phyloP scores from a whole-genome alignment of 78 protist species.

The Dictyostelium brefeldianum region DNA sequence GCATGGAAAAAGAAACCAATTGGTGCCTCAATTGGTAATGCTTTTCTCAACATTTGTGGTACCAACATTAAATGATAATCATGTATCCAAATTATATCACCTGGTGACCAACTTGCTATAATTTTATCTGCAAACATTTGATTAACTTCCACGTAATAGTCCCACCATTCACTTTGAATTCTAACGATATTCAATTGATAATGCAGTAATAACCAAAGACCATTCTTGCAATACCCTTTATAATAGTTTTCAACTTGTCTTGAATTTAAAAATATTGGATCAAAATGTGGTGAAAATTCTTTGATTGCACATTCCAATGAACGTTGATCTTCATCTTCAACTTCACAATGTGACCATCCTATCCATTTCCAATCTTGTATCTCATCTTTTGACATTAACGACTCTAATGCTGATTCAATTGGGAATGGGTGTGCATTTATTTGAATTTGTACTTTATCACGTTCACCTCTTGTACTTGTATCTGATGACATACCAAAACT shows the following conservation, averaged over 20 bases:
- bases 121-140: slow-evolving; percentile 68
- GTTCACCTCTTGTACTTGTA: background rate
- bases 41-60: slow-evolving; percentile 85
- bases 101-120: slow-evolving; percentile 25
- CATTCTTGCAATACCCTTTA: slow-evolving; percentile 86
- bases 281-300: background rate
- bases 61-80: slow-evolving; percentile 95
- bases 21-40: background rate
- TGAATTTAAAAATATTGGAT: slow-evolving; percentile 56
- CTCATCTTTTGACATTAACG: slow-evolving; percentile 10
- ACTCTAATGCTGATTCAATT: background rate
- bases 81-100: slow-evolving; percentile 81
- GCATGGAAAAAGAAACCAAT: slow-evolving; percentile 96
- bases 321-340: slow-evolving; percentile 12
- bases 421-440: slow-evolving; percentile 17
- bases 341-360: slow-evolving; percentile 66
- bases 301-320: background rate
- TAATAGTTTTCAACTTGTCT: slow-evolving; percentile 47
- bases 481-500: slow-evolving; percentile 11
- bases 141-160: slow-evolving; percentile 75
- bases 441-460: slow-evolving; percentile 1
- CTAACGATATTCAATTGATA: slow-evolving; percentile 61
- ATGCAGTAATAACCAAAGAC: slow-evolving; percentile 92
- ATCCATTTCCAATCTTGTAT: slow-evolving; percentile 48
- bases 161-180: slow-evolving; percentile 61